Conservation (phyloP, 2,329 filamentous ascomycete species). For the Macroventuria anomochaeta region DNA sequence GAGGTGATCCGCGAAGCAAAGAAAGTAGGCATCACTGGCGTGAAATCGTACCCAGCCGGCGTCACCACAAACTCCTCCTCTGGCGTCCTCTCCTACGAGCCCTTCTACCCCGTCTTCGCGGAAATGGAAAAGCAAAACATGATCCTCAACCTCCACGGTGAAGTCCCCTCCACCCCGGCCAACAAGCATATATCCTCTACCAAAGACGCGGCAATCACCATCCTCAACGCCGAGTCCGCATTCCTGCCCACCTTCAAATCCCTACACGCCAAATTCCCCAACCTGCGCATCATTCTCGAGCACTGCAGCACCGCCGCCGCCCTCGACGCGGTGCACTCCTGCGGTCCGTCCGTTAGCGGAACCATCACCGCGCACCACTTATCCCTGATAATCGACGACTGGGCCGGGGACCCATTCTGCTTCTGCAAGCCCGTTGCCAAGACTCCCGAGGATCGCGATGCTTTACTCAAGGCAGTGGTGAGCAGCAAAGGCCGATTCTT, state of each 20-base stretch:
- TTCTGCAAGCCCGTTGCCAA: constrained; percentile 75
- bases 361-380: constrained; percentile 90
- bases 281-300: constrained; percentile 71
- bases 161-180: constrained; percentile 66
- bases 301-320: constrained; percentile 89
- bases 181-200: constrained; percentile 17
- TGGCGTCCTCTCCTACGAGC: constrained; percentile 72
- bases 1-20: constrained; percentile 73
- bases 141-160: constrained; percentile 92
- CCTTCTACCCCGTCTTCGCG: constrained; percentile 80
- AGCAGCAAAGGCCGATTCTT: constrained; percentile 70
- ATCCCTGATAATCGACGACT: constrained; percentile 79
- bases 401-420: constrained; percentile 72
- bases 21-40: constrained; percentile 71
- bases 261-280: constrained; percentile 77
- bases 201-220: constrained; percentile 41
- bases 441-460: constrained; percentile 73
- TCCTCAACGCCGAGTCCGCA: constrained; percentile 71
- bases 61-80: constrained; percentile 62
- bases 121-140: constrained; percentile 86
- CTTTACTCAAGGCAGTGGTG: constrained; percentile 68
- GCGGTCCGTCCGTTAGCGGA: constrained; percentile 76
- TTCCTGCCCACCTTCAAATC: constrained; percentile 82
- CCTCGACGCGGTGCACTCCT: constrained; percentile 76
- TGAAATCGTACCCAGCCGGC: constrained; percentile 71